These are phyloP conservation scores for Fusarium caatingaense DNA, from an alignment of 2,329 filamentous ascomycete genomes.

Conservation along the genomic window DNA sequence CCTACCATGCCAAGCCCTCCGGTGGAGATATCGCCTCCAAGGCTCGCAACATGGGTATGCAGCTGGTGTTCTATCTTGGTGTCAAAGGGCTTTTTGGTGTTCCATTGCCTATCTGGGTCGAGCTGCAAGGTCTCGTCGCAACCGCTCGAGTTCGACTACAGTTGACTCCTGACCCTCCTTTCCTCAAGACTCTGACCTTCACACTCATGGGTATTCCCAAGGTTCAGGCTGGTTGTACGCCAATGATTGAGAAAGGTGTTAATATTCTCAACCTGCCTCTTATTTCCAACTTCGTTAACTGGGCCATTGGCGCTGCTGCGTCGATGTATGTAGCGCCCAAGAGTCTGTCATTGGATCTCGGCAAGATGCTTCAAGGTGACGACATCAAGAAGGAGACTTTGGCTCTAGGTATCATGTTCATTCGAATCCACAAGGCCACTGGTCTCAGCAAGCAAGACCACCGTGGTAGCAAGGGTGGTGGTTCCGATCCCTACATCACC, in stretches of 20 bases:
- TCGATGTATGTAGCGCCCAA: constrained; percentile 96
- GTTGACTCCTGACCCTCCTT: constrained; percentile 90
- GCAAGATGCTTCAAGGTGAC: constrained; percentile 90
- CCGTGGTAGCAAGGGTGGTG: constrained; percentile 84
- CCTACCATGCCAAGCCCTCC: constrained; percentile 87
- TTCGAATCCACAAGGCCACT: constrained; percentile 88
- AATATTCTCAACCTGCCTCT: constrained; percentile 92
- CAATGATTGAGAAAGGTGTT: constrained; percentile 89
- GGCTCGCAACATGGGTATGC: constrained; percentile 97
- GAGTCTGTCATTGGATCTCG: constrained; percentile 90
- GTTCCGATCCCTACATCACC: constrained; percentile 95
- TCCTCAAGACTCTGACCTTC: constrained; percentile 90
- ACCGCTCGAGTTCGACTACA: constrained; percentile 86
- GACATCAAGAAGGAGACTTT: constrained; percentile 90
- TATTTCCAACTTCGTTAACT: constrained; percentile 97
- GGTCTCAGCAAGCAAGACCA: constrained; percentile 92
- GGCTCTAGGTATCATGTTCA: constrained; percentile 89
- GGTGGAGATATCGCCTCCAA: constrained; percentile 78
- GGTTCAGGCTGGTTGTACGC: constrained; percentile 87
- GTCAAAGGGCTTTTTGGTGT: constrained; percentile 90
- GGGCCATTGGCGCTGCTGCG: constrained; percentile 86
- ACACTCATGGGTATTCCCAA: constrained; percentile 95
- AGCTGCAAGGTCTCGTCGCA: constrained; percentile 89
- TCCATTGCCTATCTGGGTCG: constrained; percentile 87
- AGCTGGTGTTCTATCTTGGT: constrained; percentile 92